Evolutionary conservation across 179 eudicot species (phyloP).

Genomic region (Amaranthus tricolor): DNA sequence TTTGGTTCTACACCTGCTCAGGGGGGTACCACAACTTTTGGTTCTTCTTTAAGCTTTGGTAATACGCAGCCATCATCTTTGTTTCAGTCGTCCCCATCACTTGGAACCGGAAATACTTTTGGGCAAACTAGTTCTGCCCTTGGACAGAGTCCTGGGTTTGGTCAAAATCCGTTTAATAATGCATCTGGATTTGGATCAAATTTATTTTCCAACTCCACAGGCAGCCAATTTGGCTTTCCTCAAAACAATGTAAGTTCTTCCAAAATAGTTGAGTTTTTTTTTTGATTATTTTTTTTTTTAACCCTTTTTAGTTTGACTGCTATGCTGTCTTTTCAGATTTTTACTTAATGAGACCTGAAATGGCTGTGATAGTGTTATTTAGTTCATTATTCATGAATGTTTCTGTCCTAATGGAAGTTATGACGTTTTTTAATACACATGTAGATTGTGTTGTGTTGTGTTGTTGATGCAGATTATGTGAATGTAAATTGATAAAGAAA

Average conservation of each 20-base stretch:
- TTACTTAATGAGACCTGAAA: neutral
- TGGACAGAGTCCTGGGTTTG: slow-evolving; percentile 44
- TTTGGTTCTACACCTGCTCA: slow-evolving; percentile 59
- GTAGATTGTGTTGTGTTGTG: too few species aligned
- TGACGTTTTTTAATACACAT: neutral
- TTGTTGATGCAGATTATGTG: too few species aligned
- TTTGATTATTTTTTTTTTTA: slow-evolving; percentile 9
- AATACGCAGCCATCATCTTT: slow-evolving; percentile 67
- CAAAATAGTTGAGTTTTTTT: slow-evolving; percentile 2
- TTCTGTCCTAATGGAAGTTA: neutral
- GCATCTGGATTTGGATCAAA: slow-evolving; percentile 60
- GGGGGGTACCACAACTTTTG: slow-evolving; percentile 57
- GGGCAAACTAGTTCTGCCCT: slow-evolving; percentile 59
- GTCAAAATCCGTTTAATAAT: slow-evolving; percentile 47
- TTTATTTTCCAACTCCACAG: slow-evolving; percentile 55
- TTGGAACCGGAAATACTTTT: slow-evolving; percentile 61
- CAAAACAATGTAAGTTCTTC: slow-evolving; percentile 64
- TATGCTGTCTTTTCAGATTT: neutral
- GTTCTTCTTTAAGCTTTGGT: slow-evolving; percentile 55
- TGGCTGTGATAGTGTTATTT: neutral
- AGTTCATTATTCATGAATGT: neutral
- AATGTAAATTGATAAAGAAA: too few species aligned
- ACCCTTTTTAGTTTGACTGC: neutral
- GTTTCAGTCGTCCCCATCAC: slow-evolving; percentile 69
- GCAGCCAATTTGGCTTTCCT: slow-evolving; percentile 50